These are phyloP conservation scores for Plectosphaerella sp. DNA, from an alignment of 2,329 filamentous ascomycete genomes.

Conservation along the genomic window DNA sequence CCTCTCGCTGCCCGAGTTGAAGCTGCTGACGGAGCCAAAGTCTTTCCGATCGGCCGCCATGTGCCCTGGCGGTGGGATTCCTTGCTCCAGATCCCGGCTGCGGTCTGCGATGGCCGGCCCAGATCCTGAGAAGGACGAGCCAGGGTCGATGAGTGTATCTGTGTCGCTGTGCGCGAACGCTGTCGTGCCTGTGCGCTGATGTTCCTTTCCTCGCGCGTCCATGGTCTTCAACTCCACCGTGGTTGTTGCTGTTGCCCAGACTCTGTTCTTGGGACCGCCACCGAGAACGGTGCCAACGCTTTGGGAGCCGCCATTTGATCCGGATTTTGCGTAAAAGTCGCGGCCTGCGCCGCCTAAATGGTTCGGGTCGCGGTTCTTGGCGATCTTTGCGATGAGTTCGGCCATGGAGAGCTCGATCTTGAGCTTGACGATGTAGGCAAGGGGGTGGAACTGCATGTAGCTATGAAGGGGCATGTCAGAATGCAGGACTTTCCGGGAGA, in stretches of 20 bases:
- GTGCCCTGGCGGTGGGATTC: neutral
- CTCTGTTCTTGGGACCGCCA: neutral
- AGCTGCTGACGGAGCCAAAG: neutral
- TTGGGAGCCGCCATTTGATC: neutral
- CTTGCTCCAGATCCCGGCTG: too few relatives aligned
- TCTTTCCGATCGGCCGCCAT: neutral
- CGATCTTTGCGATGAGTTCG: conserved; percentile 16
- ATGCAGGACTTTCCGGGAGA: neutral
- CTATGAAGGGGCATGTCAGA: neutral
- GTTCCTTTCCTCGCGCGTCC: neutral
- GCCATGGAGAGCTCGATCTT: conserved; percentile 7
- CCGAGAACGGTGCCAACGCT: neutral
- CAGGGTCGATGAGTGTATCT: neutral
- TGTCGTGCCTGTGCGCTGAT: neutral
- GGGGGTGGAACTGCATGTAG: conserved; percentile 8
- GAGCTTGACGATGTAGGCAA: conserved; percentile 8
- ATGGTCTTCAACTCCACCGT: conserved; percentile 8
- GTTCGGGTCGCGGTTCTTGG: conserved; percentile 4
- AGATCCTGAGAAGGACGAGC: neutral
- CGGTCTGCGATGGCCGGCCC: neutral
- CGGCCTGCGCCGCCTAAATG: neutral
- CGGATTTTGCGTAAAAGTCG: neutral
- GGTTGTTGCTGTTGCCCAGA: conserved; percentile 6
- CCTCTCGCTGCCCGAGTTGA: neutral
- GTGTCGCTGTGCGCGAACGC: neutral